Percentiles rank a stretch among this genome's conserved stretches.
These are phyloP conservation scores for Proliferodiscus dingleyae DNA, from an alignment of 2,329 filamentous ascomycete species.

Conservation along the genomic window DNA sequence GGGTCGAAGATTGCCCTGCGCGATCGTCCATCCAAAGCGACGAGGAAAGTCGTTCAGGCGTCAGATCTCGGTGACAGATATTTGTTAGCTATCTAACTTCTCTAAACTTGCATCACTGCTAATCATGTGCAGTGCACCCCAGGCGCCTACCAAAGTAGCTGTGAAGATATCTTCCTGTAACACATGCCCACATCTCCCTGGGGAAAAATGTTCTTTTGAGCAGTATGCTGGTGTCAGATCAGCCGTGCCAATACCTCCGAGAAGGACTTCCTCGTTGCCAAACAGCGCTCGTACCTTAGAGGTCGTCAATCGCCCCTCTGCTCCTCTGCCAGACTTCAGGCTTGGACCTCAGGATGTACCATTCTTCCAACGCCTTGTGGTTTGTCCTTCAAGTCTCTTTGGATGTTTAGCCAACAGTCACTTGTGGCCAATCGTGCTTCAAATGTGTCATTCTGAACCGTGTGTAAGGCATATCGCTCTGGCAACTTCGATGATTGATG, in stretches of 20 bases:
- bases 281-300: constrained; percentile 6
- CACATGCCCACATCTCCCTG: constrained; percentile 6
- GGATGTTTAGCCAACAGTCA: constrained; percentile 1
- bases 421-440: constrained; percentile 12
- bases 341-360: constrained; percentile 5
- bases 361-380: constrained; percentile 11
- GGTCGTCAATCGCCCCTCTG: constrained; percentile 5
- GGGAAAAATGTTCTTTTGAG: constrained; percentile 4
- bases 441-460: constrained; percentile 8
- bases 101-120: not conserved
- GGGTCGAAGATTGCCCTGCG: not conserved
- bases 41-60: not conserved
- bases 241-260: constrained; percentile 12
- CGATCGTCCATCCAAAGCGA: not conserved
- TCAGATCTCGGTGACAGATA: not conserved
- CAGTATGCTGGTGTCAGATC: constrained; percentile 3
- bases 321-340: constrained; percentile 8
- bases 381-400: not conserved
- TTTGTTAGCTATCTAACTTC: not conserved
- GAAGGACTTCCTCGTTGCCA: constrained; percentile 12
- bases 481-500: constrained; percentile 7
- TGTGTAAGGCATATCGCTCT: constrained; percentile 9
- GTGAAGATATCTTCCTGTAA: constrained; percentile 5
- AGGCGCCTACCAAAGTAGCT: not conserved
- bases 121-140: not conserved